phyloP scores from a whole-genome alignment of 2,329 filamentous ascomycete species.

The Cadophora sp. region DNA sequence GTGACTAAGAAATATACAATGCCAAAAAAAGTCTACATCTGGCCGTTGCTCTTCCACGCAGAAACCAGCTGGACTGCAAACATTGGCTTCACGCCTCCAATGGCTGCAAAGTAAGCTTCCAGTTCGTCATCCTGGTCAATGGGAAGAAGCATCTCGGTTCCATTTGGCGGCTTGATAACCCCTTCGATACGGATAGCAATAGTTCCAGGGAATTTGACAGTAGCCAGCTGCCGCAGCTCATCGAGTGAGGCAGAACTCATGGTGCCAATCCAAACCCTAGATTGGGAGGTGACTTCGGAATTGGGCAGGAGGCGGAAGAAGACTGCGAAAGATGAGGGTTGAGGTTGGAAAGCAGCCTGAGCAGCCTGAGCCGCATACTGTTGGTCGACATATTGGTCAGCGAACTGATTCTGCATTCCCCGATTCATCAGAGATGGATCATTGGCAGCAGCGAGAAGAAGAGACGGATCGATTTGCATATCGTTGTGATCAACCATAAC shows the following conservation, averaged over 20 bases:
- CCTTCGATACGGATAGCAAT: slow-evolving; percentile 69
- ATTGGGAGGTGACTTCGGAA: slow-evolving; percentile 60
- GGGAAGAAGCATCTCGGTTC: slow-evolving; percentile 64
- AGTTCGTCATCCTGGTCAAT: slow-evolving; percentile 77
- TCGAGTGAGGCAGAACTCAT: slow-evolving; percentile 61
- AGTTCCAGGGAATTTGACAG: slow-evolving; percentile 65
- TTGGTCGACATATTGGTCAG: slow-evolving; percentile 43
- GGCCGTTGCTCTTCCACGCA: slow-evolving; percentile 41
- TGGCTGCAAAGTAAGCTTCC: slow-evolving; percentile 71
- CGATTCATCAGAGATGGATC: slow-evolving; percentile 46
- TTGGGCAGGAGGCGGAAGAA: slow-evolving; percentile 73
- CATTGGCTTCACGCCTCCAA: slow-evolving; percentile 43
- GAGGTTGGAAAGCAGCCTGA: slow-evolving; percentile 47
- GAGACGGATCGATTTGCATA: slow-evolving; percentile 68
- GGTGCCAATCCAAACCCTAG: slow-evolving; percentile 70
- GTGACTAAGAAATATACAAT: neutral
- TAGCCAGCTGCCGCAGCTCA: slow-evolving; percentile 68
- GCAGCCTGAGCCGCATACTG: slow-evolving; percentile 49
- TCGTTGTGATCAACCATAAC: slow-evolving; percentile 52
- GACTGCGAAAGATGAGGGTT: slow-evolving; percentile 57
- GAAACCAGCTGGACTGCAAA: slow-evolving; percentile 44
- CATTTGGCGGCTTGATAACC: slow-evolving; percentile 62
- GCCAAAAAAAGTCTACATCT: slow-evolving; percentile 22
- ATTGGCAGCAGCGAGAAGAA: slow-evolving; percentile 60
- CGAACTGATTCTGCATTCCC: slow-evolving; percentile 43